phyloP scores from a whole-genome alignment of 495 filamentous ascomycete species.

The Talaromyces wortmannii region DNA sequence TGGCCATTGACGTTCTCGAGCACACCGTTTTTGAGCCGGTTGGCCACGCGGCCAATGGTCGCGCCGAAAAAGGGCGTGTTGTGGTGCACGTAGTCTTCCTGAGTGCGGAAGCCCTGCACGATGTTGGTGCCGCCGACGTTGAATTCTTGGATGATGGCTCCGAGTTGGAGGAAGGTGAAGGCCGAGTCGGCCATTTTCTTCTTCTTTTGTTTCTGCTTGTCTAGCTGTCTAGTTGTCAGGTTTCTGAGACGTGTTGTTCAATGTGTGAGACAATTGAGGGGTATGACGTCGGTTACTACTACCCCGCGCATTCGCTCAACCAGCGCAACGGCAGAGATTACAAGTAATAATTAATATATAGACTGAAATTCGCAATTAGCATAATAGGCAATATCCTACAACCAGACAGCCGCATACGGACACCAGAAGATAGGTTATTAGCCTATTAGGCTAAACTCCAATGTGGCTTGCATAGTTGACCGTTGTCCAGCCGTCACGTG shows the following conservation, averaged over 20 bases:
- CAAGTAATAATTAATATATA: too few species aligned
- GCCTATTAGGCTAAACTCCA: too few species aligned
- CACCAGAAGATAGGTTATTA: too few species aligned
- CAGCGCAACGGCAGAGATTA: too few species aligned
- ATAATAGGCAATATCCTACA: too few species aligned
- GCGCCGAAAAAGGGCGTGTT: conserved; percentile 82
- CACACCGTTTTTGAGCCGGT: conserved; percentile 69
- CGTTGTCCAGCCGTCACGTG: too few species aligned
- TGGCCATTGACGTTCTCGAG: conserved; percentile 68
- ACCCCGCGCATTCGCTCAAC: too few species aligned
- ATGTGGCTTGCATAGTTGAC: too few species aligned
- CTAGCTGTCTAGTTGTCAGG: not conserved
- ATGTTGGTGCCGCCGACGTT: conserved; percentile 71
- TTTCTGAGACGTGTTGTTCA: too few species aligned
- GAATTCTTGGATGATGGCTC: conserved; percentile 85
- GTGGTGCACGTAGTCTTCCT: conserved; percentile 62
- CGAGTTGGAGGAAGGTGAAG: conserved; percentile 70
- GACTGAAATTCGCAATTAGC: too few species aligned
- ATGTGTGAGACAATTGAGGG: not conserved
- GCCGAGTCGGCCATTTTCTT: conserved; percentile 20
- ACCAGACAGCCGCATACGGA: too few species aligned
- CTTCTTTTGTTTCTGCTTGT: too few species aligned
- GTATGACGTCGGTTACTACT: not conserved
- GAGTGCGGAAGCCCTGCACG: conserved; percentile 73
- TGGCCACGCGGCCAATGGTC: conserved; percentile 88